A percentile compares a stretch with the other conserved stretches of the same genome.
Evolutionary conservation across 257 asterid species (phyloP).

Genomic region (Rubia yunnanensis): DNA sequence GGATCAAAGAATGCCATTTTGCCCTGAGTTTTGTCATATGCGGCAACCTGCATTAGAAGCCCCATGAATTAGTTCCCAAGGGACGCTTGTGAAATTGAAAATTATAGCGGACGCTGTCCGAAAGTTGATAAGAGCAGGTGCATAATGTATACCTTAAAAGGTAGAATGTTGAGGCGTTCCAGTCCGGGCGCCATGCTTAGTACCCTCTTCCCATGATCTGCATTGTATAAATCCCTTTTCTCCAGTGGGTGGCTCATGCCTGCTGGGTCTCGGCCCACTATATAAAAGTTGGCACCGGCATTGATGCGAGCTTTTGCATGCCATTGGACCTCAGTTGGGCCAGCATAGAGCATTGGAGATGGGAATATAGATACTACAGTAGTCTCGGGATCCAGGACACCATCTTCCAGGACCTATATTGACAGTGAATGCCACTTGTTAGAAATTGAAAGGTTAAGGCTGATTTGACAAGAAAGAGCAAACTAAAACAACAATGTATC

Average conservation of each 20-base stretch:
- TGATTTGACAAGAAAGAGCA: background rate
- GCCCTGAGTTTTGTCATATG: constrained; percentile 73
- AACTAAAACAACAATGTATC: too few relatives aligned
- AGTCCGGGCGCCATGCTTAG: constrained; percentile 95
- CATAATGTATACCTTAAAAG: constrained; percentile 53
- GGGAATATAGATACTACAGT: constrained; percentile 93
- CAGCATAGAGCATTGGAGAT: constrained; percentile 96
- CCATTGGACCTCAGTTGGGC: constrained; percentile 98
- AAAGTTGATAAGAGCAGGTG: background rate
- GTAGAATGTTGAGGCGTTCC: constrained; percentile 79
- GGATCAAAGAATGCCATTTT: constrained; percentile 98
- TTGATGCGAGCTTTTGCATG: constrained; percentile 97
- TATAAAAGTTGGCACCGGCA: constrained; percentile 91
- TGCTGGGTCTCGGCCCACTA: constrained; percentile 92
- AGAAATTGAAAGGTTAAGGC: constrained; percentile 1
- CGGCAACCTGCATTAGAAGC: constrained; percentile 61
- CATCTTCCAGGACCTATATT: constrained; percentile 78
- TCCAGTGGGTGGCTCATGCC: constrained; percentile 91
- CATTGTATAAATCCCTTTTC: constrained; percentile 82
- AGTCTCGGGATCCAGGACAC: constrained; percentile 85
- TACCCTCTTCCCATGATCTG: constrained; percentile 98
- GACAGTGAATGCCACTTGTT: background rate
- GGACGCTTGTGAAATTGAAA: background rate
- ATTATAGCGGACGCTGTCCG: too few relatives aligned
- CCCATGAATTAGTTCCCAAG: background rate